Evolutionary conservation across 305 asterid genomes (phyloP), one percentile per base, ranked within the genome.

Genomic region (Fraxinus ornus): DNA sequence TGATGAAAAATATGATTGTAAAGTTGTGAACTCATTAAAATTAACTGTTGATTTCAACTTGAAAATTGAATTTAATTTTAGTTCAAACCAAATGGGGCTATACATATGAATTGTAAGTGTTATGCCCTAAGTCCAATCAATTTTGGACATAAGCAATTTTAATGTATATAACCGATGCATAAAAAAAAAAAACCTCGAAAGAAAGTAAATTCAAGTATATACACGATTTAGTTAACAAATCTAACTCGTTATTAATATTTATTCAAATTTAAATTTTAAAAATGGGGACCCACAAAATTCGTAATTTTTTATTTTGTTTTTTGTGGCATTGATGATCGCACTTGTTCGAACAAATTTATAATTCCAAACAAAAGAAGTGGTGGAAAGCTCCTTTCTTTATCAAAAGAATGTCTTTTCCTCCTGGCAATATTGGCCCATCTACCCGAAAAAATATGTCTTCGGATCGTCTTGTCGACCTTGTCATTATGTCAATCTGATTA

Each of bases 371-470:
- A 39, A 83, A 81, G n/a, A 78, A 75, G 88, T 81, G 87, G 86
- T 64, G 24, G 86, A 82, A 77, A 81, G 62, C 66, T 62, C 73
- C 44, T 32, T 85, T 75, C 81, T 81, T 82, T 80, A 79, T 57
- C 26, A 75, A 84, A 82, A 82, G 30, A 66, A 68, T 84, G 90
- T 87, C 89, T 83, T 86, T 86, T 79, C 83, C 70, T 82, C 33
- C 12, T 82, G 85, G 75, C 86, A 83, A 91, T 86, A 89, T 89
- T 88, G 87, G 86, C 76, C 77, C 72, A 86, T 87, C 19, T 86
- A 76, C 79, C 62, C 78, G 9, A 60, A 66, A 81, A 75, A 13
- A 60, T 7, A 39, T 1, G 47, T 17, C 64, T 33, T 24, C 35
- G 79, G 52, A 83, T 83, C 71, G 62, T 77, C 35, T 78, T 10